Base-by-base conservation (phyloP, 495 filamentous ascomycete genomes). In the Neurospora tetrasperma region DNA sequence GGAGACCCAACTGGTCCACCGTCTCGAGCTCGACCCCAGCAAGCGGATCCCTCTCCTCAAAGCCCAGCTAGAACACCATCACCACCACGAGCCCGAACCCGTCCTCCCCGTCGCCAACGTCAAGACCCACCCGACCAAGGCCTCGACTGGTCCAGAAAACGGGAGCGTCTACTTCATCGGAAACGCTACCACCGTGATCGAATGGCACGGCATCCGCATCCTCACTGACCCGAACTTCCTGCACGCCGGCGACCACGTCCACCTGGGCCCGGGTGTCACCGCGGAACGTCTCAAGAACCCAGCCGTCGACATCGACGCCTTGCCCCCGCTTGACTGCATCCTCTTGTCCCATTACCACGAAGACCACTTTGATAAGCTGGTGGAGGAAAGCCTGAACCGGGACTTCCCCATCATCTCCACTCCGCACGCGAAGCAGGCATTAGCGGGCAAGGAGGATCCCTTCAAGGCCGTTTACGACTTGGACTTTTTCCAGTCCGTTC, bases 201-300 rank as follows among this genome's bases (percentile, higher is more conserved):
- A 90, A 78, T 92, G 87, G 88, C 82, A 84, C 71, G 87, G 86
- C 38, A 83, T 90, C 38, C 84, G 90, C 18, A 80, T 92, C 59
- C 85, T 93, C 73, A 93, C 90, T 2, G 90, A 92, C 80, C 85
- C 90, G 40, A 93, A 92, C 79, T 92, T 92, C 80, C 85, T 93
- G 1, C 90, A 91, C 74, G 87, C 86, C 4, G 89, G 89, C 46
- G 88, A 91, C 76, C 88, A 92, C 73, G 89, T 91, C 2, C 89
- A 92, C 74, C 83, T 92, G 11, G 90, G 89, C 0, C 89, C 89
- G 1, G 89, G 89, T 1, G 87, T 92, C 0, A 85, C 85, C 1
- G 82, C 83, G 0, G 77, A 80, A 38, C 82, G 90, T 0, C 76
- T 78, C 5, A 90, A 85, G 3, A 85, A 91, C 73, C 90, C 90